phyloP scores from a whole-genome alignment of 495 filamentous ascomycete genomes.

The Penicillium lagena region DNA sequence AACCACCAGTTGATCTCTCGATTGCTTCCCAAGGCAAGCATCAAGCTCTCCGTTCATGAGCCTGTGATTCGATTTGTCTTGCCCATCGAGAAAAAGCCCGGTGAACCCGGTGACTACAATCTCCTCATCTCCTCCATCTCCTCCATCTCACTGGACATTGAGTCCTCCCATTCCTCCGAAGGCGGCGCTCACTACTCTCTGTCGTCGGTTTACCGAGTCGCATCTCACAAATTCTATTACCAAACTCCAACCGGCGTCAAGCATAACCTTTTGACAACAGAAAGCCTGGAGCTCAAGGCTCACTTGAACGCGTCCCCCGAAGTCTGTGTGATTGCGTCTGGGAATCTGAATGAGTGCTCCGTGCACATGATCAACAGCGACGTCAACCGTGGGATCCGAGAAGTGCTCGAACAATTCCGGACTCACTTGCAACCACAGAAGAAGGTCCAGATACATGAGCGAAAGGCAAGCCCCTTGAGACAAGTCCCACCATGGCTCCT shows the following conservation, averaged over 20 bases:
- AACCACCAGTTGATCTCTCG: slow-evolving; percentile 76
- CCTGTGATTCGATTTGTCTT: slow-evolving; percentile 86
- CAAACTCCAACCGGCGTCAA: slow-evolving; percentile 75
- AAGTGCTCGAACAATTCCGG: slow-evolving; percentile 78
- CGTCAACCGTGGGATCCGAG: slow-evolving; percentile 83
- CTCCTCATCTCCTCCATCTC: slow-evolving; percentile 91
- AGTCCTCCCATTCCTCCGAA: slow-evolving; percentile 86
- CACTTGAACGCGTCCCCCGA: slow-evolving; percentile 81
- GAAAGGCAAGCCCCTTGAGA: slow-evolving; percentile 63
- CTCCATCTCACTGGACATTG: slow-evolving; percentile 82
- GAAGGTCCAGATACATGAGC: slow-evolving; percentile 40
- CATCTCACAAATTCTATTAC: slow-evolving; percentile 91
- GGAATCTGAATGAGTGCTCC: slow-evolving; percentile 78
- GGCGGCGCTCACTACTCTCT: slow-evolving; percentile 84
- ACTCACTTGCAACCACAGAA: slow-evolving; percentile 59
- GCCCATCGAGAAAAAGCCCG: slow-evolving; percentile 61
- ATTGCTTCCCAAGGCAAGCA: slow-evolving; percentile 85
- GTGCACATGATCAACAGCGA: slow-evolving; percentile 86
- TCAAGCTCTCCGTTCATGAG: slow-evolving; percentile 95
- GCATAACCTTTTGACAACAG: slow-evolving; percentile 79
- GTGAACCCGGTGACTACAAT: slow-evolving; percentile 66
- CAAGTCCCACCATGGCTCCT: slow-evolving; percentile 77
- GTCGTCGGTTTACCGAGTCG: slow-evolving; percentile 70
- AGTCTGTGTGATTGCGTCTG: slow-evolving; percentile 72
- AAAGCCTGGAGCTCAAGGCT: slow-evolving; percentile 77